These are phyloP conservation scores for Dioscorea dumetorum DNA, from an alignment of 106 monocot genomes.

Conservation along the genomic window DNA sequence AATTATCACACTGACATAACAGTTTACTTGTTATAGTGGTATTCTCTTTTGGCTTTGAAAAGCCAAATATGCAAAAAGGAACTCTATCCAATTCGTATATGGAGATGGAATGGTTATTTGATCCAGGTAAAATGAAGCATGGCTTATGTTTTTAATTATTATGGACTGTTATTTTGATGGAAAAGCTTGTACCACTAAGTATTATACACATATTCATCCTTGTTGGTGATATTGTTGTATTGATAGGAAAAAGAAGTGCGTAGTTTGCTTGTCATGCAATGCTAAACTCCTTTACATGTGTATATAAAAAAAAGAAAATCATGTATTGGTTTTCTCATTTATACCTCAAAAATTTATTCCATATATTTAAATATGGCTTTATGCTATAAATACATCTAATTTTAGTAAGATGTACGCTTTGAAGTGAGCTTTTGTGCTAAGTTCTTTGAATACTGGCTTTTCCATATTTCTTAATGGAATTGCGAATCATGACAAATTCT, in stretches of 20 bases:
- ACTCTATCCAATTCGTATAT: constrained; percentile 46
- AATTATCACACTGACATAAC: constrained; percentile 7
- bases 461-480: too few relatives aligned
- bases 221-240: neutral
- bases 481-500: too few relatives aligned
- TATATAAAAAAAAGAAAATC: neutral
- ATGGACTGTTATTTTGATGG: neutral
- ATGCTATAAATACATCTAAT: too few relatives aligned
- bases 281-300: neutral
- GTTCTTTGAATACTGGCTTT: too few relatives aligned
- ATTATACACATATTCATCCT: too few relatives aligned
- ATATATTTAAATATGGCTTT: too few relatives aligned
- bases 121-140: constrained; percentile 55
- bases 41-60: constrained; percentile 66
- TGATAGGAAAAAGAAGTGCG: neutral
- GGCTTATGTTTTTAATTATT: neutral
- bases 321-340: too few relatives aligned
- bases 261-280: neutral
- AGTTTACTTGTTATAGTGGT: constrained; percentile 66
- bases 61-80: constrained; percentile 46
- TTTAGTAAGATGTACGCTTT: too few relatives aligned
- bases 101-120: constrained; percentile 89
- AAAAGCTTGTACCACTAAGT: too few relatives aligned
- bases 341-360: too few relatives aligned
- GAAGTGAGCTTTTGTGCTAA: too few relatives aligned